These are phyloP conservation scores for Rhinocladiella mackenziei DNA, from an alignment of 2,329 filamentous ascomycete genomes.

Conservation along the genomic window DNA sequence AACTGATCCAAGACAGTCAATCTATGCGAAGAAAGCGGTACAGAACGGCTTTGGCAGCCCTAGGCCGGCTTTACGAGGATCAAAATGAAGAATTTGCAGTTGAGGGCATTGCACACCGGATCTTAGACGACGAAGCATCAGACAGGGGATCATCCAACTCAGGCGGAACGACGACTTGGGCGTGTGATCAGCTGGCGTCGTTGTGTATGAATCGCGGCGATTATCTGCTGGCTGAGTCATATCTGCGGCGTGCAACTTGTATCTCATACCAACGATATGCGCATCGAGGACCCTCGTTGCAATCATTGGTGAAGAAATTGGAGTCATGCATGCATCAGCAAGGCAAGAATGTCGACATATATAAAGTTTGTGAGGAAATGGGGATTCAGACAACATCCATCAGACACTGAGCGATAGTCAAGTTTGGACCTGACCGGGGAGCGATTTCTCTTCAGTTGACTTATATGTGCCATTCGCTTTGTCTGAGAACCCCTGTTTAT, in stretches of 20 bases:
- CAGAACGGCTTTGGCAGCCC: slow-evolving; percentile 17
- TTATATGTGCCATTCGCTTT: no score
- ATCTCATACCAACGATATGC: slow-evolving; percentile 9
- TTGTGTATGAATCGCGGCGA: slow-evolving; percentile 13
- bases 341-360: slow-evolving; percentile 5
- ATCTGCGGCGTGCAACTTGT: slow-evolving; percentile 13
- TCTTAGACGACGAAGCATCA: slow-evolving; percentile 13
- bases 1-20: slow-evolving; percentile 18
- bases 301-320: slow-evolving; percentile 8
- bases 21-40: slow-evolving; percentile 17
- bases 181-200: slow-evolving; percentile 20
- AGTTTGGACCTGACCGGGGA: neutral
- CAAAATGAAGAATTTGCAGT: slow-evolving; percentile 18
- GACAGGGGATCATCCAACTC: slow-evolving; percentile 8
- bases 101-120: slow-evolving; percentile 17
- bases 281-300: slow-evolving; percentile 19
- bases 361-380: neutral
- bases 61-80: slow-evolving; percentile 17
- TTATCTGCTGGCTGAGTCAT: slow-evolving; percentile 12
- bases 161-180: slow-evolving; percentile 18
- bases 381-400: neutral
- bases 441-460: no score
- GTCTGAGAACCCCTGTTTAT: no score
- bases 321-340: slow-evolving; percentile 14
- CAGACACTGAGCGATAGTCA: neutral